Evolutionary conservation across 495 filamentous ascomycete species (phyloP), one percentile per base, ranked within the genome.

Genomic region (Podospora pseudopauciseta): DNA sequence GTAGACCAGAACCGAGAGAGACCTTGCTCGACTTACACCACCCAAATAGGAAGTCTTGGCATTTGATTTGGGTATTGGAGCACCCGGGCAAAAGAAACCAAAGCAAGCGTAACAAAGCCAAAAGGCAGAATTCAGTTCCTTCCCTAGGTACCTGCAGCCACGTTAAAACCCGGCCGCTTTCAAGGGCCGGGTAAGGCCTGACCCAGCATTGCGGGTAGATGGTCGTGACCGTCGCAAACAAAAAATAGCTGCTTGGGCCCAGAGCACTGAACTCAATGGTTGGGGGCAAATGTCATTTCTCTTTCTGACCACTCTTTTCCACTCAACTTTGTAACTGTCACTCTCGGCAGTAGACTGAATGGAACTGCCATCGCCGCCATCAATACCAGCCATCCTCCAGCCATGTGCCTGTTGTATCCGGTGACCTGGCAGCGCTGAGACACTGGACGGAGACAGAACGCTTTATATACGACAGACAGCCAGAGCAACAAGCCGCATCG

Each of bases 231-330:
- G 57, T 67, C 65, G 49, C 59, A 55, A 66, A 61, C 68, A 71
- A 68, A 68, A 67, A 68, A 71, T 71, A 71, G 69, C 23, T 23
- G 23, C 23, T 44, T n/a, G 30, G 39, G 39, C 39, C 39, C 39
- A 11, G 34, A 5, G 11, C 34, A 39, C 34, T 4, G 6, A 39
- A 30, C 18, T 26, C 13, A n/a, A 30, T 30, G 20, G 20, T 60
- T 30, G 28, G 59, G 16, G 16, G 59, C 59, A 18, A 27, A 59
- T 59, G 19, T 26, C 56, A 23, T 59, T 59, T 59, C 56, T 59
- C 26, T 27, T n/a, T 20, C 56, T 27, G 9, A 59, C 18, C 56
- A 49, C n/a, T 27, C 26, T 20, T 59, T 23, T 59, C 56, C 56
- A 59, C 2, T 59, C 19, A 49, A 7, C 39, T 49, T 49, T 49